A percentile compares a stretch with the other conserved stretches of the same genome.
Conservation (phyloP, 2,329 filamentous ascomycete genomes). For the Trichophyton simii region DNA sequence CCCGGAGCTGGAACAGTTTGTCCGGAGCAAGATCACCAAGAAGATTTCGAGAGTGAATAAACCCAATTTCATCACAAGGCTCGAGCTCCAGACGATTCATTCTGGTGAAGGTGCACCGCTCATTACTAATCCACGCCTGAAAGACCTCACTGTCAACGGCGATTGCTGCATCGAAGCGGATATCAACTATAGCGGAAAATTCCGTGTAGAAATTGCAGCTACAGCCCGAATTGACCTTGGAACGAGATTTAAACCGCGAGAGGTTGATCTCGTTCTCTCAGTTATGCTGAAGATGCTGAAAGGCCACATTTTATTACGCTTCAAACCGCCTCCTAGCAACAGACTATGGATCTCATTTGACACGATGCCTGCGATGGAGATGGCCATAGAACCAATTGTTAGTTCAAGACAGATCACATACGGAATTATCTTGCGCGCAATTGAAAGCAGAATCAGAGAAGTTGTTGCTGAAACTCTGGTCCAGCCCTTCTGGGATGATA, state of each 20-base stretch:
- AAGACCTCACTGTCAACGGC: slow-evolving; percentile 80
- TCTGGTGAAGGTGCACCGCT: slow-evolving; percentile 78
- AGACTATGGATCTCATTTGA: slow-evolving; percentile 93
- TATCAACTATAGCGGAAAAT: slow-evolving; percentile 77
- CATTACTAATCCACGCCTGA: slow-evolving; percentile 76
- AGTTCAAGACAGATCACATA: slow-evolving; percentile 94
- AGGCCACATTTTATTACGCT: slow-evolving; percentile 69
- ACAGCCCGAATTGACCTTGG: slow-evolving; percentile 86
- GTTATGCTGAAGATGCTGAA: slow-evolving; percentile 74
- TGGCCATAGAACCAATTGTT: slow-evolving; percentile 90
- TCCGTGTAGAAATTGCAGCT: slow-evolving; percentile 80
- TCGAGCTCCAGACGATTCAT: slow-evolving; percentile 70
- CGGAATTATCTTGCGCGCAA: slow-evolving; percentile 77
- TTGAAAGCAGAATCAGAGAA: slow-evolving; percentile 89
- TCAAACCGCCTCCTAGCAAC: slow-evolving; percentile 93
- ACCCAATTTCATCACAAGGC: slow-evolving; percentile 74
- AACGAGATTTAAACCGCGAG: slow-evolving; percentile 71
- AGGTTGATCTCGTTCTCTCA: slow-evolving; percentile 79
- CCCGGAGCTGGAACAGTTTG: slow-evolving; percentile 61
- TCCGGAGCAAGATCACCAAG: slow-evolving; percentile 80
- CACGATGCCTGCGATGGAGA: slow-evolving; percentile 82
- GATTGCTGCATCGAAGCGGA: slow-evolving; percentile 81
- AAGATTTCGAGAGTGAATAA: slow-evolving; percentile 92
- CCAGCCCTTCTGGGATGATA: slow-evolving; percentile 88
- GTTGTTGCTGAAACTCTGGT: slow-evolving; percentile 87